Evolutionary conservation across 75 land plant species (phyloP).

Genomic region (Pinus albicaulis): DNA sequence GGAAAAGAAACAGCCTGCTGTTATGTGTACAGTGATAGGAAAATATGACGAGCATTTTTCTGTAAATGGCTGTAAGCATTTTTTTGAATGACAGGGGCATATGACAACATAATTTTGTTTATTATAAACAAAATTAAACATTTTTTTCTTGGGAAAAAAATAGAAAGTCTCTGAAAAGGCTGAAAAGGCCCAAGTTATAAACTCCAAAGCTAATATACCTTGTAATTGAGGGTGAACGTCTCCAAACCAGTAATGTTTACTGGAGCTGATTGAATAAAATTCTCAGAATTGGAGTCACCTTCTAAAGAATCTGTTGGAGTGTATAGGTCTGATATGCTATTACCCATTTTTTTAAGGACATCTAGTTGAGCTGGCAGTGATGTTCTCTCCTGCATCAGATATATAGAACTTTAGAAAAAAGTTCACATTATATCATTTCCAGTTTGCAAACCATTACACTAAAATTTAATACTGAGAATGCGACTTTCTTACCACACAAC

Average conservation of each 20-base stretch:
- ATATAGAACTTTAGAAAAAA: background rate
- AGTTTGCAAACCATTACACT: background rate
- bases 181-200: background rate
- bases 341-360: constrained; percentile 40
- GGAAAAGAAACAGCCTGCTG: too few species aligned
- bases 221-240: constrained; percentile 90
- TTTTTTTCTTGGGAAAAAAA: too few species aligned
- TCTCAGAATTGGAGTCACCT: constrained; percentile 15
- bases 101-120: too few species aligned
- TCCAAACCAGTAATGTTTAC: constrained; percentile 86
- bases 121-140: too few species aligned
- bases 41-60: too few species aligned
- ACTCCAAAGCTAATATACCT: constrained; percentile 45
- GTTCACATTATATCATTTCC: background rate
- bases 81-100: too few species aligned
- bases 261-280: constrained; percentile 34
- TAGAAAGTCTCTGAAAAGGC: too few species aligned
- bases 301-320: constrained; percentile 15
- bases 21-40: too few species aligned
- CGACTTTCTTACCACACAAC: constrained; percentile 70
- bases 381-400: constrained; percentile 60
- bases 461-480: background rate
- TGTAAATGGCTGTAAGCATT: too few species aligned
- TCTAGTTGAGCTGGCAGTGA: constrained; percentile 49
- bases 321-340: constrained; percentile 7